Evolutionary conservation across 176 grass and related monocot genomes (phyloP), one percentile per base, ranked within the genome.

Genomic region (Carex pumila): DNA sequence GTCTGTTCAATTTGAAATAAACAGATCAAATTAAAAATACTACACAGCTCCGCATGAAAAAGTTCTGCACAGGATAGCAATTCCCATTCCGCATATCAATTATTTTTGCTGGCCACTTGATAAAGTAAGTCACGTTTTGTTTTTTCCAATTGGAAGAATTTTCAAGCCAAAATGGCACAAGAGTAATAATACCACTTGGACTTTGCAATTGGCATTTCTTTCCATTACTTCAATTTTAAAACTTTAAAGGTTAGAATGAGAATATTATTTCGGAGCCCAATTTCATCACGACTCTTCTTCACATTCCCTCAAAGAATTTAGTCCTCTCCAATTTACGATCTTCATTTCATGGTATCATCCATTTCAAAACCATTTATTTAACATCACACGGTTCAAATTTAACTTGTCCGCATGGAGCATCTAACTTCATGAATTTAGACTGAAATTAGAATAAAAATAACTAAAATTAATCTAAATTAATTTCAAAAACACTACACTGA

Each of bases 151-250:
- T 82, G 60, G 80, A 66, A 82, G 4, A 45, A 66, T 82, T 12
- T 54, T 82, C 4, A 39, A 31, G 11, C 15, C 59, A 65, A 65
- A 11, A 5, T 54, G 4, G 19, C 47, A 67, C 47, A 82, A 49
- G 59, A 82, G 15, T 15, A 65, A 82, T 15, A 50, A 82, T 67
- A 49, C 37, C 37, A 82, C 5, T 82, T 82, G 60, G 80, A 65
- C 41, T 82, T 66, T n/a, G 34, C 55, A 47, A 22, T 9, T 61
- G 13, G 78, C 58, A 81, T 61, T 19, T 43, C 22, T 49, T 7
- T 5, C 30, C 15, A 11, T 79, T 47, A 49, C 45, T 57, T 15
- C 37, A 56, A 14, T 19, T 36, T 60, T 25, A 34, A n/a, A 60
- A 39, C 5, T 39, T 39, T 39, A 39, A 6, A 39, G 37, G 37